A percentile compares a stretch with the other conserved stretches of the same genome.
These are phyloP conservation scores for Poteriospumella lacustris DNA, from an alignment of 108 stramenopile species.

Conservation along the genomic window DNA sequence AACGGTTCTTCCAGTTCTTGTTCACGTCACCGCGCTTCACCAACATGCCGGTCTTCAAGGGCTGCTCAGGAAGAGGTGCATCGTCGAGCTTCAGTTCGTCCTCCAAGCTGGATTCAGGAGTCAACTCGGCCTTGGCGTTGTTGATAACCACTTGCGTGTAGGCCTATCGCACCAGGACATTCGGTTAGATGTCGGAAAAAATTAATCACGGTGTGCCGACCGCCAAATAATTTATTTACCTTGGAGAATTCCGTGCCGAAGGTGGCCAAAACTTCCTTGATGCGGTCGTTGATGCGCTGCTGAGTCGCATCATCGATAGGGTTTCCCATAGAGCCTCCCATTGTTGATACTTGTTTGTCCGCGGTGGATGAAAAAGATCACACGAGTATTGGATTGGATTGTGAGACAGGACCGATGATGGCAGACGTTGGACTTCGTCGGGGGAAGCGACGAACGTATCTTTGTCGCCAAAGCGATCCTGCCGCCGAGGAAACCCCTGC, in stretches of 20 bases:
- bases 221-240: neutral
- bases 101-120: neutral
- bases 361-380: no score
- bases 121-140: neutral
- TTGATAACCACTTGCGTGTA: conserved; percentile 5
- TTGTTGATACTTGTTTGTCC: no score
- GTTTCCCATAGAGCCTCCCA: neutral
- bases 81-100: neutral
- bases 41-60: conserved; percentile 18
- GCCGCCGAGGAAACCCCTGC: no score
- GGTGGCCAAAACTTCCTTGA: neutral
- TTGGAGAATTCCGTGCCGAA: conserved; percentile 4
- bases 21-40: conserved; percentile 13
- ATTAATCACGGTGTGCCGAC: neutral
- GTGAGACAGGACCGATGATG: no score
- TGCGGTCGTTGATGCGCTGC: conserved; percentile 18
- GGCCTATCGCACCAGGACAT: neutral
- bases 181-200: neutral
- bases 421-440: no score
- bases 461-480: no score
- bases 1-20: conserved; percentile 27
- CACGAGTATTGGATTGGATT: no score
- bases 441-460: no score
- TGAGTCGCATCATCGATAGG: conserved; percentile 26
- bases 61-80: neutral